These are phyloP conservation scores for Aspergillus terreus DNA, from an alignment of 2,329 filamentous ascomycete species.

Conservation along the genomic window DNA sequence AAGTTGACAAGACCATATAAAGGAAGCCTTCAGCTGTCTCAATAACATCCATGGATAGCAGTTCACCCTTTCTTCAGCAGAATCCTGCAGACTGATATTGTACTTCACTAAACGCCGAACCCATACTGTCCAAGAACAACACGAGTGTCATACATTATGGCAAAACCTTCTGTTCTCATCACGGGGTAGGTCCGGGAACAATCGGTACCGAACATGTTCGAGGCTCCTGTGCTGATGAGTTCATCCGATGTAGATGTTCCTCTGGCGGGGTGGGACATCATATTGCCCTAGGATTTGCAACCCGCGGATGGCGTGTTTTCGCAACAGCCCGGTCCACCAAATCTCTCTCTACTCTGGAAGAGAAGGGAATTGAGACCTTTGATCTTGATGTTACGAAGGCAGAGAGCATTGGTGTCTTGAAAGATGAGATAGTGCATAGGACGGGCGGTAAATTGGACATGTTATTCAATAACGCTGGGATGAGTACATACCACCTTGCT, in stretches of 20 bases:
- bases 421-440: background rate
- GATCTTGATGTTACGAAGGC: background rate
- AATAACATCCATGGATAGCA: background rate
- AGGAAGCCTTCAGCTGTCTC: background rate
- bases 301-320: background rate
- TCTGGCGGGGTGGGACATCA: background rate
- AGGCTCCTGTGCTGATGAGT: background rate
- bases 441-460: conserved; percentile 1
- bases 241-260: background rate
- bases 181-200: background rate
- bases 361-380: background rate
- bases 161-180: background rate
- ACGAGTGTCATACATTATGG: background rate
- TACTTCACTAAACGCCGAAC: background rate
- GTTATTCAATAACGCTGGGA: conserved; percentile 3
- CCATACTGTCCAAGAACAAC: background rate
- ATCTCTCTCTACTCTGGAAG: background rate
- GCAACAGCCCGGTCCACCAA: conserved; percentile 1
- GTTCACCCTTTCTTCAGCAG: background rate
- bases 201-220: background rate
- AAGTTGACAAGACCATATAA: background rate
- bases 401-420: background rate
- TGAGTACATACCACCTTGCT: background rate
- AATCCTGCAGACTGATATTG: background rate
- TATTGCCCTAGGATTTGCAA: background rate